Evolutionary conservation across 1,284 basidiomycete species (phyloP), one percentile per base, ranked within the genome.

Genomic region (Athelia psychrophila): DNA sequence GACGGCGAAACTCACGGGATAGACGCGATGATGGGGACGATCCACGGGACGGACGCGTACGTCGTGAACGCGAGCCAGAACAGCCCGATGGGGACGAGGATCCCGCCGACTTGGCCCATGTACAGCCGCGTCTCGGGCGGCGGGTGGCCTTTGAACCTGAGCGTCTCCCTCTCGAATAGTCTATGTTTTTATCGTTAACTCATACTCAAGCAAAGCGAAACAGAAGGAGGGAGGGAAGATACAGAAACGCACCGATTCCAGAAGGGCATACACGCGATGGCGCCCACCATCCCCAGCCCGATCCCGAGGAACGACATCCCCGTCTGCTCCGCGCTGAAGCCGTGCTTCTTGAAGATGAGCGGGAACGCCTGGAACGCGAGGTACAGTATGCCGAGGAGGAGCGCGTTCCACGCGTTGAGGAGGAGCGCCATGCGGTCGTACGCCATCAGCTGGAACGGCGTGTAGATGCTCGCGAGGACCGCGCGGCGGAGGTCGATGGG

Each of bases 1-100:
- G n/a, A n/a, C n/a, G n/a, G n/a, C n/a, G n/a, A n/a, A n/a, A n/a
- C n/a, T n/a, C n/a, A 85, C 0, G 83, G 84, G 6, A 83, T 60
- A 0, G 81, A 83, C 2, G 78, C 80, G 49, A 90, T 70, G 58
- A 89, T 83, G 10, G 85, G 84, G 1, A 75, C 78, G 30, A 85
- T 84, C 89, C 90, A 93, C 54, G 83, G 89, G 0, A 92, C 81
- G 16, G 64, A 64, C 6, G 70, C 68, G 63, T 85, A 88, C 1
- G 82, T 84, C 1, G 88, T 89, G 57, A 88, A 88, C 0, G 88
- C 88, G 48, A 92, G 76, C 70, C 84, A 83, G 65, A 84, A 88
- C 1, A 92, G 73, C 73, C 83, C 76, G 24, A 90, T 51, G 0
- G 91, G 86, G 13, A 83, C 80, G 19, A 91, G 71, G 19, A 91